These are phyloP conservation scores for Lasiodiplodia gonubiensis DNA, from an alignment of 2,329 filamentous ascomycete species.

Conservation along the genomic window DNA sequence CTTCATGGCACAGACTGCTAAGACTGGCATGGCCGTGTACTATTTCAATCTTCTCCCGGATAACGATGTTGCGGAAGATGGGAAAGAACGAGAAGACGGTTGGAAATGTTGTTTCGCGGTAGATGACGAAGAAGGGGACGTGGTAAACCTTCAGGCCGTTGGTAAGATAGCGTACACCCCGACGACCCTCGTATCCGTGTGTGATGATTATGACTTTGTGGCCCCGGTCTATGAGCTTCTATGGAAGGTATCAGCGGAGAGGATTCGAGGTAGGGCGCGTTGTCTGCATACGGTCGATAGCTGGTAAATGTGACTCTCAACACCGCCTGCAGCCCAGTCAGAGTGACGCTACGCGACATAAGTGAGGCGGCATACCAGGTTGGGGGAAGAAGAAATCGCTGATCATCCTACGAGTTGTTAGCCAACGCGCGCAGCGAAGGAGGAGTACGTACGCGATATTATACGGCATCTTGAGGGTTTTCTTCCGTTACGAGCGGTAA, in stretches of 20 bases:
- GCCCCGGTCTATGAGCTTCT: slow-evolving; percentile 94
- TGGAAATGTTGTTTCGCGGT: slow-evolving; percentile 89
- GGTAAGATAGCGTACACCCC: slow-evolving; percentile 91
- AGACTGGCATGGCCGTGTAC: slow-evolving; percentile 96
- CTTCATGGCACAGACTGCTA: slow-evolving; percentile 92
- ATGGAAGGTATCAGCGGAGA: slow-evolving; percentile 16
- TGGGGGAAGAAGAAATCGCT: slow-evolving; percentile 99
- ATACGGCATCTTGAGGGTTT: slow-evolving; percentile 63
- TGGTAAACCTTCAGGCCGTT: slow-evolving; percentile 99
- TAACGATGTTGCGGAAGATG: slow-evolving; percentile 93
- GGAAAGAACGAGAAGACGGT: slow-evolving; percentile 99
- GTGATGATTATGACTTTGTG: slow-evolving; percentile 99
- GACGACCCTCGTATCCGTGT: slow-evolving; percentile 89
- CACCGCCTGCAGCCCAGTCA: slow-evolving; percentile 64
- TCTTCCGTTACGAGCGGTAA: slow-evolving; percentile 25
- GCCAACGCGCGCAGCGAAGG: slow-evolving; percentile 22
- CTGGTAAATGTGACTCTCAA: slow-evolving; percentile 99
- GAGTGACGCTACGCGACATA: not conserved
- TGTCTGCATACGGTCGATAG: slow-evolving; percentile 69
- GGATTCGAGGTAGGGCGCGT: not conserved
- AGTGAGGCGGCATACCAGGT: slow-evolving; percentile 61
- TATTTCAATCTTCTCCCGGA: slow-evolving; percentile 93
- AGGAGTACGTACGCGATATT: slow-evolving; percentile 66
- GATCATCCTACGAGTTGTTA: slow-evolving; percentile 72
- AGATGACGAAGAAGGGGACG: slow-evolving; percentile 94